Conservation (phyloP, 2,329 filamentous ascomycete genomes). For the Ceratocystis alfenasii region DNA sequence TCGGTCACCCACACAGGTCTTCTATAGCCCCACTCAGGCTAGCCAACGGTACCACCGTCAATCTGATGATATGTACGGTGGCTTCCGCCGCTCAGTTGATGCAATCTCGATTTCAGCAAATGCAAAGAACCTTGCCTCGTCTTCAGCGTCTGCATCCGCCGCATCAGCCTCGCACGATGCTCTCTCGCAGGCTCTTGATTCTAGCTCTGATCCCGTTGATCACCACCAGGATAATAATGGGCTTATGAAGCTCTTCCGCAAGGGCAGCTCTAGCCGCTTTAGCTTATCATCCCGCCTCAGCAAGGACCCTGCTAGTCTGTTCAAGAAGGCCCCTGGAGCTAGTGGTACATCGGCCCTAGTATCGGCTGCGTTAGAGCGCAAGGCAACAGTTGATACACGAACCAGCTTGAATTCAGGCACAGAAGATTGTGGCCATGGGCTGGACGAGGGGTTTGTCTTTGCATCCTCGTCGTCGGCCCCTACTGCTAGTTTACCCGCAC, state of each 20-base stretch:
- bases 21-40: not conserved
- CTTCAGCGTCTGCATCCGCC: not conserved
- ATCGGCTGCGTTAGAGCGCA: slow-evolving; percentile 43
- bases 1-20: not conserved
- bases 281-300: slow-evolving; percentile 45
- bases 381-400: slow-evolving; percentile 39
- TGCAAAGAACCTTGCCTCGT: slow-evolving; percentile 46
- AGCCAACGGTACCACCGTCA: not conserved
- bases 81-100: slow-evolving; percentile 45
- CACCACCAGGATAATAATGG: slow-evolving; percentile 41
- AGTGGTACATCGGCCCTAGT: too few relatives aligned
- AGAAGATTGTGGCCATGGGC: slow-evolving; percentile 35
- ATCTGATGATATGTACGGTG: slow-evolving; percentile 23
- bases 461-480: slow-evolving; percentile 38
- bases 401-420: slow-evolving; percentile 44
- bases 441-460: slow-evolving; percentile 32
- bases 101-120: slow-evolving; percentile 45
- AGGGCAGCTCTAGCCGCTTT: slow-evolving; percentile 55
- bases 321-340: slow-evolving; percentile 45
- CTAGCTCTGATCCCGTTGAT: slow-evolving; percentile 27
- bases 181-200: slow-evolving; percentile 42
- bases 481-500: slow-evolving; percentile 25
- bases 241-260: slow-evolving; percentile 49
- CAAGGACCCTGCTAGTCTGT: slow-evolving; percentile 42
- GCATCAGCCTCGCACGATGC: slow-evolving; percentile 40